Evolutionary conservation across 2,329 filamentous ascomycete species (phyloP), one percentile per base, ranked within the genome.

Genomic region (Aureobasidium sp.): DNA sequence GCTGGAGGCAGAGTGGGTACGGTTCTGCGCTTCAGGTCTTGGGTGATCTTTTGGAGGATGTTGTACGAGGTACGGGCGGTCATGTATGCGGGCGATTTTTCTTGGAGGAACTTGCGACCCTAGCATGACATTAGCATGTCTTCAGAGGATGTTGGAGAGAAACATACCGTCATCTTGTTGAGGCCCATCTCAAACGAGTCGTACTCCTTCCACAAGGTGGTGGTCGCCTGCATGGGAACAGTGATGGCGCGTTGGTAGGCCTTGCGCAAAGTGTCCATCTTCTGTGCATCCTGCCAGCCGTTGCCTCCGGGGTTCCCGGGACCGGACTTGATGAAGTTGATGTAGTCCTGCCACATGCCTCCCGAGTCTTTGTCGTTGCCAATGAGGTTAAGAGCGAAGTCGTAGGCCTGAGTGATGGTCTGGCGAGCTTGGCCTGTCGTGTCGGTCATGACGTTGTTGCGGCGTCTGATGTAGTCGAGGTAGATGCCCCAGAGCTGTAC

Each of bases 211-310:
- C 93, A 98, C 12, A 98, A 73, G 49, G 79, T 80, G 63, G 91
- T 88, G 44, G 95, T 81, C 27, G 85, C 86, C 52, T 85, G 81
- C 58, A 89, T 95, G 4, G 94, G 94, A 34, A 96, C 81, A 59
- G 82, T 84, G 55, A 96, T 88, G 12, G 91, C 91, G 50, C 85
- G 85, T 63, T 96, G 90, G 67, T 96, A 98, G 0, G 88, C 87
- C 67, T 94, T 95, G 56, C 93, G 85, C 48, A 98, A 72, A 61
- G 87, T 77, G 63, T 98, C 93, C 86, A 95, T 95, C 76, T 98
- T 98, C 66, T 97, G 93, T 70, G 91, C 87, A 65, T 97, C 93
- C 69, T 97, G 90, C 94, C 93, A 98, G 55, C 81, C 84, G 55
- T 78, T 84, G 38, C 91, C 93, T 22, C 90, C 91, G 55, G 93